phyloP scores from a whole-genome alignment of 2,329 filamentous ascomycete genomes.

The Microcyclosporella mali region DNA sequence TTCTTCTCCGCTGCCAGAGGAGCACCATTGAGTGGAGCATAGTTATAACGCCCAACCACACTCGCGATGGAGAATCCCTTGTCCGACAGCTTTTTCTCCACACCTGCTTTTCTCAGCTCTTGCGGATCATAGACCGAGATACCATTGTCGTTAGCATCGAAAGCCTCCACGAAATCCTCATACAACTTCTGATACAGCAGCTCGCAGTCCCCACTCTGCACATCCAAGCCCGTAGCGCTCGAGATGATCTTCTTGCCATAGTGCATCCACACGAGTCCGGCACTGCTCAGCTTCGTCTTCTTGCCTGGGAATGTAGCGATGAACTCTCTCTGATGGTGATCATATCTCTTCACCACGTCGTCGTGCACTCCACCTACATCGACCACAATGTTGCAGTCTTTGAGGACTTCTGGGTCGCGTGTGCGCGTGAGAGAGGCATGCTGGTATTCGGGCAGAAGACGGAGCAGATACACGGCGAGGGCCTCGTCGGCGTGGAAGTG shows the following conservation, averaged over 20 bases:
- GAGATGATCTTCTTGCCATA: slow-evolving; percentile 83
- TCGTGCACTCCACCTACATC: slow-evolving; percentile 97
- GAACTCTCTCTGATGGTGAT: slow-evolving; percentile 96
- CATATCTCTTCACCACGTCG: slow-evolving; percentile 68
- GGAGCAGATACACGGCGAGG: slow-evolving; percentile 91
- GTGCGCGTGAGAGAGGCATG: slow-evolving; percentile 73
- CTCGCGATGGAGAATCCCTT: slow-evolving; percentile 79
- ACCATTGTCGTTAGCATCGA: slow-evolving; percentile 97
- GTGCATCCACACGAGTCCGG: slow-evolving; percentile 91
- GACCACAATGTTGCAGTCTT: slow-evolving; percentile 86
- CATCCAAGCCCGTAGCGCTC: slow-evolving; percentile 52
- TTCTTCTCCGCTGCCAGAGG: slow-evolving; percentile 22
- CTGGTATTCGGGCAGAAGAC: slow-evolving; percentile 74
- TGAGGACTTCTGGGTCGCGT: slow-evolving; percentile 71
- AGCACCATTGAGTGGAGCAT: slow-evolving; percentile 34
- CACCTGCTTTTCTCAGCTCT: slow-evolving; percentile 60
- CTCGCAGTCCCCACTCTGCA: slow-evolving; percentile 61
- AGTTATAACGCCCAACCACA: slow-evolving; percentile 80
- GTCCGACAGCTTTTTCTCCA: slow-evolving; percentile 77
- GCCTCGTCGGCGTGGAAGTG: slow-evolving; percentile 99
- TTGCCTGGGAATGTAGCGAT: slow-evolving; percentile 75
- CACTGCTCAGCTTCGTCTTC: slow-evolving; percentile 83
- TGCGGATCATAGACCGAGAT: slow-evolving; percentile 73
- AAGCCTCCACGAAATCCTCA: slow-evolving; percentile 85
- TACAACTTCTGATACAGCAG: slow-evolving; percentile 86